Conservation (phyloP, 331 rosid genomes). For the Cydonia oblonga region DNA sequence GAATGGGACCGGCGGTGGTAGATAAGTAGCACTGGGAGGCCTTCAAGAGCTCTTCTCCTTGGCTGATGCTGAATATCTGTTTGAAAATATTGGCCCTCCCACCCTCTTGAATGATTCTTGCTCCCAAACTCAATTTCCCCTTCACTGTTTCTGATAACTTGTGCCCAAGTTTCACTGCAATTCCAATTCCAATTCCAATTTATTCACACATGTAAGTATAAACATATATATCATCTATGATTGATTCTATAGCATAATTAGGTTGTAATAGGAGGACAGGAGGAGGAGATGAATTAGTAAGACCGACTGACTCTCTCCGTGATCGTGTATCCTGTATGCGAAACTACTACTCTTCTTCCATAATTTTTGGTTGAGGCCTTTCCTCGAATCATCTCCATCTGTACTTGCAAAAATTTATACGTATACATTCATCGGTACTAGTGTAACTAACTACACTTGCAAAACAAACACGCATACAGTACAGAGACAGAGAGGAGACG, state of each 20-base stretch:
- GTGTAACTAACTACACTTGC: not conserved
- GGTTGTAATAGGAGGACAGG: not conserved
- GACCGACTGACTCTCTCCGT: constrained; percentile 28
- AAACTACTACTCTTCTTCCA: constrained; percentile 31
- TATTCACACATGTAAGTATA: no score
- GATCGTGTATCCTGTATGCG: constrained; percentile 49
- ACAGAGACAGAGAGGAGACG: not conserved
- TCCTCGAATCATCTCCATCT: constrained; percentile 23
- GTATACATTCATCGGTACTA: no score
- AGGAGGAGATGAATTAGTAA: not conserved
- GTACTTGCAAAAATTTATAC: not conserved
- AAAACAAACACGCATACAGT: not conserved
- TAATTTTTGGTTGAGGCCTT: constrained; percentile 10
- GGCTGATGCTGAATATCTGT: constrained; percentile 41
- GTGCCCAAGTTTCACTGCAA: constrained; percentile 57
- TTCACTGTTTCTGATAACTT: constrained; percentile 50
- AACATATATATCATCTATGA: not conserved
- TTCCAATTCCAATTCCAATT: not conserved
- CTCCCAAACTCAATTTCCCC: constrained; percentile 73
- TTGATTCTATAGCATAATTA: not conserved
- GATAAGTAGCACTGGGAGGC: constrained; percentile 83
- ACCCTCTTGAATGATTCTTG: constrained; percentile 52
- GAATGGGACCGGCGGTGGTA: constrained; percentile 71
- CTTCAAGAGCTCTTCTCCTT: constrained; percentile 65
- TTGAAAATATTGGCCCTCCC: constrained; percentile 69